Evolutionary conservation across 2,329 filamentous ascomycete genomes (phyloP), one percentile per base, ranked within the genome.

Genomic region (Pseudocercospora musae): DNA sequence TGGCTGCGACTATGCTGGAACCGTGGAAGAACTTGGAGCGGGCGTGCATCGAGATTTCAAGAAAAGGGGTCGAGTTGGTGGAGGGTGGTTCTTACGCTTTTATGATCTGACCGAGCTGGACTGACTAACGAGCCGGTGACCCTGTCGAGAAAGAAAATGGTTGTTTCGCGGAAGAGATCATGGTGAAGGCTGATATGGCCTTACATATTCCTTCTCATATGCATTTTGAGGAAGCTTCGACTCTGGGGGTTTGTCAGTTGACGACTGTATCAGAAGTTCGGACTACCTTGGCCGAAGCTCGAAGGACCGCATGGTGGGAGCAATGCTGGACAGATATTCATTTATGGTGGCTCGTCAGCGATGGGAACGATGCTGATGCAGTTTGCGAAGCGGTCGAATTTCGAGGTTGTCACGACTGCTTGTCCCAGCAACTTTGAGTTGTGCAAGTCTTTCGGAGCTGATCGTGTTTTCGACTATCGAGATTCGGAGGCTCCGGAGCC

Each of bases 281-380:
- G 27, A 3, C 5, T 59, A 2, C 49, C 57, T 4, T 59, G 57
- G 57, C 62, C 58, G 8, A 21, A 33, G 15, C 27, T 15, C 3
- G 18, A 18, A 3, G 40, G 40, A 42, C 18, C 18, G n/a, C 29
- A 31, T 11, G 40, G 40, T n/a, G 15, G n/a, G 9, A 18, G 6
- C n/a, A 52, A 33, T 15, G 23, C 54, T 7, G 71, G 73, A 15
- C 29, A 15, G 21, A 23, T 58, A 5, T 50, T 60, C 11, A 42
- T 53, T n/a, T 23, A 54, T 29, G 62, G 80, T 50, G 80, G 76
- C 5, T 79, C 76, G 31, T 80, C 79, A 3, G 80, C 80, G 11
- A 82, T 80, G 1, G 81, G 81, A 4, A 74, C 75, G 1, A 72
- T 82, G 3, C 80, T 79, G 9, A 77, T 82, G 25, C 81, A 82